phyloP scores from a whole-genome alignment of 2,329 filamentous ascomycete species.

The Alternaria sp. region DNA sequence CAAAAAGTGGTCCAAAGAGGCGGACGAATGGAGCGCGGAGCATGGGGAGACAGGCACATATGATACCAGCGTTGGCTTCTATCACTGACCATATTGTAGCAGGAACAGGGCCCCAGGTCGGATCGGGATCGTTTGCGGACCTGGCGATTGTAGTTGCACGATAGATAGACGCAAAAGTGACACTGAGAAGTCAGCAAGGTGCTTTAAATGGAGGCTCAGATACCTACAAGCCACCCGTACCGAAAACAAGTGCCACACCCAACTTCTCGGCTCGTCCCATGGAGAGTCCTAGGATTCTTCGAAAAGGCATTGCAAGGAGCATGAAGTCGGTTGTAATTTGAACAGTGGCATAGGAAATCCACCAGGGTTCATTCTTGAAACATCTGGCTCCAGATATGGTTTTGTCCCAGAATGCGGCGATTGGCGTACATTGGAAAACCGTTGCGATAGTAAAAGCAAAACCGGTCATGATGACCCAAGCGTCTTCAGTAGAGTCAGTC shows the following conservation, averaged over 20 bases:
- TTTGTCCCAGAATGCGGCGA: constrained; percentile 43
- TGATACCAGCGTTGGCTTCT: constrained; percentile 37
- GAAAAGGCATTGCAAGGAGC: constrained; percentile 30
- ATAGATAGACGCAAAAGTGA: constrained; percentile 36
- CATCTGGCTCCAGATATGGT: constrained; percentile 38
- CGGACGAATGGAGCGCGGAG: constrained; percentile 33
- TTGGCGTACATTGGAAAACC: constrained; percentile 45
- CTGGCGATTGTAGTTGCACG: constrained; percentile 35
- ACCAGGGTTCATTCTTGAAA: constrained; percentile 39
- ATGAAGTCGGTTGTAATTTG: constrained; percentile 33
- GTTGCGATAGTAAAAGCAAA: constrained; percentile 42
- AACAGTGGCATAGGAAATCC: constrained; percentile 33
- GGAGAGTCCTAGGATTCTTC: constrained; percentile 27
- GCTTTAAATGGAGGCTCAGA: background rate
- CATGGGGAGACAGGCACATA: constrained; percentile 35
- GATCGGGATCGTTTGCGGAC: constrained; percentile 32
- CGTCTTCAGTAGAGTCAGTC: constrained; percentile 7
- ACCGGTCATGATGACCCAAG: constrained; percentile 43
- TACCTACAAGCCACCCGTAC: constrained; percentile 34
- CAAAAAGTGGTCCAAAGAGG: constrained; percentile 32
- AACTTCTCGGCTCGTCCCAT: constrained; percentile 32
- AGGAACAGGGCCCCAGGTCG: constrained; percentile 34
- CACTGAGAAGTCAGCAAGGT: constrained; percentile 21
- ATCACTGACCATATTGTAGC: constrained; percentile 36
- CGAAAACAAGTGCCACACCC: constrained; percentile 32